Evolutionary conservation across 169 alveolate genomes (phyloP), one percentile per base, ranked within the genome.

Genomic region (Plasmodium berghei): DNA sequence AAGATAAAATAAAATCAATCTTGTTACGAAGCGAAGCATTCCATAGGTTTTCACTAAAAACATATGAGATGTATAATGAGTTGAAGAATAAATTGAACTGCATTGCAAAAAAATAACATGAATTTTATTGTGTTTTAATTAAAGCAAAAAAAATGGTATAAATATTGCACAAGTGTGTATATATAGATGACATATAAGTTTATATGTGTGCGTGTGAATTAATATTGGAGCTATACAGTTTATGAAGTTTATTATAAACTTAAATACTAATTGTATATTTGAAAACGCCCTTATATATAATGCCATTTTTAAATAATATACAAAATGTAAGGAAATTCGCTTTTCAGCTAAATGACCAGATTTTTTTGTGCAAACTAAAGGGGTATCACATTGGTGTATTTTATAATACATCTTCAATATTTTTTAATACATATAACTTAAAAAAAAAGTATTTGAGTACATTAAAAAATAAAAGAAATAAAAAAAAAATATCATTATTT

Each of bases 241-340:
- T 28, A 28, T 28, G 40, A 28, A 28, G 3, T 34, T 34, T 34
- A 4, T 34, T 34, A 34, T 34, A 34, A 34, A 34, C 8, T 34
- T 34, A 8, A 34, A 34, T 34, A 34, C 5, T 34, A 34, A 34
- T 34, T 16, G 20, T 52, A 52, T 16, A 16, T 9, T 20, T 20
- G 12, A 58, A 58, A 58, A 5, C 0, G 42, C 9, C 67, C 3
- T 58, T 58, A 20, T 58, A 26, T 54, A 80, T 45, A 80, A 80
- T 80, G 90, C 90, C 90, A 56, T 55, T 66, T 66, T 80, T 80
- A 34, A 80, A 80, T 54, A 55, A 80, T 66, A 83, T 24, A 46
- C 42, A 54, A 48, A 67, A 80, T 54, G 58, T 55, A 40, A 80
- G 69, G 70, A 59, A 54, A 56, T 55, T 80, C 66, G 16, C 56